Evolutionary conservation across 768 basidiomycete species (phyloP).

Genomic region (Boletus vinaceobasis): DNA sequence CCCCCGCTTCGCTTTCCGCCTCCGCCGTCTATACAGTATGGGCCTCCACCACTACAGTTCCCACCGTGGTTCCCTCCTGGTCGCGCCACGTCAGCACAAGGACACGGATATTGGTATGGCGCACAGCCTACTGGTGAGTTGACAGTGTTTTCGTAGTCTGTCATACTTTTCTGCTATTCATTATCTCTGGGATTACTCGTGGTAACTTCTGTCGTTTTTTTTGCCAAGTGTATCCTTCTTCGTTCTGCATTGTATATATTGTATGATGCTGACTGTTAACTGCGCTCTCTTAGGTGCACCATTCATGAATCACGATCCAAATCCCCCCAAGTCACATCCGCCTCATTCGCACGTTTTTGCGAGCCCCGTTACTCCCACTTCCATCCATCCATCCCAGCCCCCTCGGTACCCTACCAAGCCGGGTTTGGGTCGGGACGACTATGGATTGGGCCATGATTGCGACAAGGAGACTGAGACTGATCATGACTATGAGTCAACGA

Average conservation of each 20-base stretch:
- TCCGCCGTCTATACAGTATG: slow-evolving; percentile 11
- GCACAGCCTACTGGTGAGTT: slow-evolving; percentile 20
- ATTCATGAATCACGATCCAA: slow-evolving; percentile 9
- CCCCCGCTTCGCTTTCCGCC: slow-evolving; percentile 13
- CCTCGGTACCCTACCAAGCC: slow-evolving; percentile 2
- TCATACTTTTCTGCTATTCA: neutral
- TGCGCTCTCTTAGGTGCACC: slow-evolving; percentile 13
- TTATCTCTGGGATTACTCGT: neutral
- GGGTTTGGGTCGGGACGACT: slow-evolving; percentile 1
- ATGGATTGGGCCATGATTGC: slow-evolving; percentile 4
- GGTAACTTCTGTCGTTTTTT: neutral
- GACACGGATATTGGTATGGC: slow-evolving; percentile 24
- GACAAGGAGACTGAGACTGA: slow-evolving; percentile 24
- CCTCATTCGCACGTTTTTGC: slow-evolving; percentile 5
- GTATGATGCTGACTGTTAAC: slow-evolving; percentile 9
- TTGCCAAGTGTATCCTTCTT: neutral
- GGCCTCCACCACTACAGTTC: slow-evolving; percentile 11
- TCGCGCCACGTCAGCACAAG: slow-evolving; percentile 8
- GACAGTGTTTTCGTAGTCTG: neutral
- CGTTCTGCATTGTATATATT: neutral
- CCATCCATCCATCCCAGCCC: neutral
- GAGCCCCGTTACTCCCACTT: neutral
- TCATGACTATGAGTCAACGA: slow-evolving; percentile 26
- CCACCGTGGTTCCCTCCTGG: slow-evolving; percentile 15
- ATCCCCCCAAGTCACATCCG: neutral